A percentile compares a stretch with the other conserved stretches of the same genome.
Evolutionary conservation across 352 stramenopile genomes (phyloP).

Genomic region (Pythium dissimile): DNA sequence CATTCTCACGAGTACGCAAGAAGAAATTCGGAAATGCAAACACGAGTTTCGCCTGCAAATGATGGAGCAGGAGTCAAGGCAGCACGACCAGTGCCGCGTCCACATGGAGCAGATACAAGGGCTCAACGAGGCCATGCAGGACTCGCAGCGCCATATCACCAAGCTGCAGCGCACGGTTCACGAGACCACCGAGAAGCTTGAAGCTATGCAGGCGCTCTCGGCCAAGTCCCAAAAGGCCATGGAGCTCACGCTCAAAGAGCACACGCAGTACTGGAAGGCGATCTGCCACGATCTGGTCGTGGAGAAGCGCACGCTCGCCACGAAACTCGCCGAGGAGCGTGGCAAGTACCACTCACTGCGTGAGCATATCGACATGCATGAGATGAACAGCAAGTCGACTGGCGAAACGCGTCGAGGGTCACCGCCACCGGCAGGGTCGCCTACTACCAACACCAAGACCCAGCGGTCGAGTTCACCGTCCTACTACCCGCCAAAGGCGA

Average conservation of each 20-base stretch:
- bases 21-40: constrained; percentile 25
- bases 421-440: constrained; percentile 1
- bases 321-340: constrained; percentile 19
- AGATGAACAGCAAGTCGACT: background rate
- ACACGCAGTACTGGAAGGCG: constrained; percentile 26
- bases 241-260: constrained; percentile 21
- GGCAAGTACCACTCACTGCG: constrained; percentile 24
- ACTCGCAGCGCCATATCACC: constrained; percentile 18
- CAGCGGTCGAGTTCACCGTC: background rate
- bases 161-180: constrained; percentile 15
- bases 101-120: constrained; percentile 24
- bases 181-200: constrained; percentile 21
- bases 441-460: background rate
- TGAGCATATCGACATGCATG: constrained; percentile 25
- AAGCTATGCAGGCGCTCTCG: constrained; percentile 16
- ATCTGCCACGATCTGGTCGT: constrained; percentile 26
- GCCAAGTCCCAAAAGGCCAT: constrained; percentile 22
- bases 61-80: constrained; percentile 22
- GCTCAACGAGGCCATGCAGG: constrained; percentile 12
- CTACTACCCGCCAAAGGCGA: background rate
- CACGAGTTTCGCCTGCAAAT: constrained; percentile 24
- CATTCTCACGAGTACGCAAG: constrained; percentile 20
- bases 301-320: constrained; percentile 22
- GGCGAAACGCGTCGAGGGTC: constrained; percentile 1
- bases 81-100: constrained; percentile 17